Base-by-base conservation (phyloP, 176 grass and related monocot species). In the Cenchrus americanus region DNA sequence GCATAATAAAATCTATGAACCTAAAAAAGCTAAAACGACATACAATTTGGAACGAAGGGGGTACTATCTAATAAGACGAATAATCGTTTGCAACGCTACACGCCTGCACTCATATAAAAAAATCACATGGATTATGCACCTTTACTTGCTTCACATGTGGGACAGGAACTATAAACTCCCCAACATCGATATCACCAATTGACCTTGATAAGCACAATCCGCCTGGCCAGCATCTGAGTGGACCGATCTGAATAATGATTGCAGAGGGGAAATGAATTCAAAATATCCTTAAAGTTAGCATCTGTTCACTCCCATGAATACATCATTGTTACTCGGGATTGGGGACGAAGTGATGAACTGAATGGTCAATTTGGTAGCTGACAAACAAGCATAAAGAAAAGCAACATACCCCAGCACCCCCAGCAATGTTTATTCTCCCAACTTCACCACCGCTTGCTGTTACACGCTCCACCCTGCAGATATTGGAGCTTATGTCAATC, bases 61-160 rank as follows among this genome's bases (percentile, higher is more conserved):
- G 34, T 37, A 30, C 23, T 79, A 77, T 66, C 66, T 78, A 90
- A 80, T 86, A 58, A 79, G 27, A 59, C 8, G 2, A 72, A 86
- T 6, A 86, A 83, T 86, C 66, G 83, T 78, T 74, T 58, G n/a
- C 68, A 68, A 51, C 52, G 79, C 58, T 86, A 26, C 0, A 49
- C 34, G 73, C 6, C 58, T 86, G 40, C 0, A 49, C 34, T 78
- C 6, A 42, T 78, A 80, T 62, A 81, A 65, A 55, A 17, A 47
- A 14, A 30, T 47, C 47, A 34, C 13, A 76, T 80, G 14, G 63
- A 60, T 60, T 70, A 15, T 79, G 73, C 67, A 98, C 96, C 93
- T 98, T 98, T 71, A 98, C 96, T 98, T 98, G 96, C 76, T 98
- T 98, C 84, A 98, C 93, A 74, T 93, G 93, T 76, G 96, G 96